phyloP scores from a whole-genome alignment of 768 basidiomycete genomes.

The Hypholoma fasciculare region DNA sequence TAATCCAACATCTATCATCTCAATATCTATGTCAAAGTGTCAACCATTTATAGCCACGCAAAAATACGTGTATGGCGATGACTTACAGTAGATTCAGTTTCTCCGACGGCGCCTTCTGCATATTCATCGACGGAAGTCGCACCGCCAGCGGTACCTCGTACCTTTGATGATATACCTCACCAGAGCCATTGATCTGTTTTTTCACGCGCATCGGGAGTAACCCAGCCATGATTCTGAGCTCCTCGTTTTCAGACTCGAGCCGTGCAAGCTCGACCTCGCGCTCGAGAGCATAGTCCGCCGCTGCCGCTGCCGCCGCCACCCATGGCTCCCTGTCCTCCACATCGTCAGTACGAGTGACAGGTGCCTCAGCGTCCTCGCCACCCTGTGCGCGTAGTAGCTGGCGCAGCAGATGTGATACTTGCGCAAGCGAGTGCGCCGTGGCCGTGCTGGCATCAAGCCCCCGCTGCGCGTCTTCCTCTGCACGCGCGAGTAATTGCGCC shows the following conservation, averaged over 20 bases:
- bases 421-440: slow-evolving; percentile 66
- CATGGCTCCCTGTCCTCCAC: slow-evolving; percentile 43
- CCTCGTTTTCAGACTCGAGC: slow-evolving; percentile 85
- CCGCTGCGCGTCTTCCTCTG: slow-evolving; percentile 62
- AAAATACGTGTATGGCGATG: slow-evolving; percentile 27
- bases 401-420: slow-evolving; percentile 70
- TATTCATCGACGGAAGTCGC: slow-evolving; percentile 20
- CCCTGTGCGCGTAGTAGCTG: slow-evolving; percentile 65
- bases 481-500: slow-evolving; percentile 71
- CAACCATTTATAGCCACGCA: slow-evolving; percentile 15
- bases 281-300: slow-evolving; percentile 79
- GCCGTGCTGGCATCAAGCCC: slow-evolving; percentile 64
- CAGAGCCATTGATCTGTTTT: slow-evolving; percentile 17
- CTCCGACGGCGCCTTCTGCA: slow-evolving; percentile 19
- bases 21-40: slow-evolving; percentile 12
- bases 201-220: slow-evolving; percentile 34
- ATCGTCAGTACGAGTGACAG: slow-evolving; percentile 22
- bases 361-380: slow-evolving; percentile 56
- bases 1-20: neutral
- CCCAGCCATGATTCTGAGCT: slow-evolving; percentile 72
- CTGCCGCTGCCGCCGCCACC: slow-evolving; percentile 25
- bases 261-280: slow-evolving; percentile 89
- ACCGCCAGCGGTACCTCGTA: slow-evolving; percentile 23
- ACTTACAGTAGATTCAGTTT: slow-evolving; percentile 31
- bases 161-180: slow-evolving; percentile 19